Conservation (phyloP, 164 flowering plant species). For the Dillenia turbinata region DNA sequence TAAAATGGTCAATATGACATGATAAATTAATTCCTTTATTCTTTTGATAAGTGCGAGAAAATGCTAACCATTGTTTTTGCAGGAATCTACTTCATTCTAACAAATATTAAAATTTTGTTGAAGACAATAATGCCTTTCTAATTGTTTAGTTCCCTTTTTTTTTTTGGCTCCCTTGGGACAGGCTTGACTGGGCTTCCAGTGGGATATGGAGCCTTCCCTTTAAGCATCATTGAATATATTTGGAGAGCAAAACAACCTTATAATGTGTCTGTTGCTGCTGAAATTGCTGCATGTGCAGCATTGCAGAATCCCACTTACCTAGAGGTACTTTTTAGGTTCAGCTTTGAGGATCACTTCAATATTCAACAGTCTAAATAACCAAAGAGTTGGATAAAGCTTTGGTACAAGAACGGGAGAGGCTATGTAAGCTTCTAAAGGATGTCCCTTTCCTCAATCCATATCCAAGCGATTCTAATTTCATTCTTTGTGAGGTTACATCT, state of each 20-base stretch:
- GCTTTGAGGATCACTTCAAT: background rate
- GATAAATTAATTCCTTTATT: too few species aligned
- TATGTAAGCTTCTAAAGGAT: slow-evolving; percentile 62
- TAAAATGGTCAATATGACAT: too few species aligned
- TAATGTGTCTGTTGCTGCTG: slow-evolving; percentile 98
- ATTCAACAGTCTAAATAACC: too few species aligned
- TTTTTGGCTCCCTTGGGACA: slow-evolving; percentile 28
- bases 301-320: slow-evolving; percentile 78
- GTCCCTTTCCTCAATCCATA: slow-evolving; percentile 81
- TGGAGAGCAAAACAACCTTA: slow-evolving; percentile 99
- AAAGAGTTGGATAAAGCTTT: slow-evolving; percentile 17
- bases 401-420: slow-evolving; percentile 79
- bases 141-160: too few species aligned
- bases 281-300: slow-evolving; percentile 94
- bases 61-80: too few species aligned
- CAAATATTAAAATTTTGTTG: too few species aligned
- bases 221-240: slow-evolving; percentile 80
- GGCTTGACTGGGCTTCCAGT: slow-evolving; percentile 96
- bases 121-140: too few species aligned
- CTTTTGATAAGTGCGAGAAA: too few species aligned
- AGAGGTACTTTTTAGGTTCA: slow-evolving; percentile 52
- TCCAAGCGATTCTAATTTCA: slow-evolving; percentile 94
- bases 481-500: slow-evolving; percentile 81
- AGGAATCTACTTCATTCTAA: too few species aligned
- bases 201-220: slow-evolving; percentile 97